Evolutionary conservation across 2,329 filamentous ascomycete genomes (phyloP).

Genomic region (Aspergillus spinulosporus): DNA sequence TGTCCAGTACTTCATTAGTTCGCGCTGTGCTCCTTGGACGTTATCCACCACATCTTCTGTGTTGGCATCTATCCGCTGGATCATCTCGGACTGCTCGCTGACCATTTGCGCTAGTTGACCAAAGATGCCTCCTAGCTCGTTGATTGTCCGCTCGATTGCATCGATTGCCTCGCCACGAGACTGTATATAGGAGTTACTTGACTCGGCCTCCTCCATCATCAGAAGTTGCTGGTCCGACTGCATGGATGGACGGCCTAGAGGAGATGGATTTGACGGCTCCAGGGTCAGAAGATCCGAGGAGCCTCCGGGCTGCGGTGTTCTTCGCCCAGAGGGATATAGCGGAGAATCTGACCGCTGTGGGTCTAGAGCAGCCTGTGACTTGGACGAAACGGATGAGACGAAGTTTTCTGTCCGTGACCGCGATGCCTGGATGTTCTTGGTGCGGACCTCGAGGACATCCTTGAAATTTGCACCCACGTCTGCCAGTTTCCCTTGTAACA

Average conservation of each 20-base stretch:
- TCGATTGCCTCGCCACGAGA: constrained; percentile 95
- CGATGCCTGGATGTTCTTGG: constrained; percentile 96
- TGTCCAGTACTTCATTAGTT: constrained; percentile 95
- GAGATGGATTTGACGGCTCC: constrained; percentile 63
- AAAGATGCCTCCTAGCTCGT: constrained; percentile 88
- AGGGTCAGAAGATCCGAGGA: constrained; percentile 73
- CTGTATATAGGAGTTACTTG: constrained; percentile 84
- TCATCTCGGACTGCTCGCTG: constrained; percentile 95
- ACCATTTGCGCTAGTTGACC: constrained; percentile 96
- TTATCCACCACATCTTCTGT: constrained; percentile 98
- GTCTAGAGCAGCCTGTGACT: constrained; percentile 63
- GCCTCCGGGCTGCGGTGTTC: constrained; percentile 58
- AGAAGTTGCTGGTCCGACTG: constrained; percentile 84
- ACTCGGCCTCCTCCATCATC: constrained; percentile 89
- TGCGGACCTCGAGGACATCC: constrained; percentile 91
- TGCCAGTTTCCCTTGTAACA: constrained; percentile 86
- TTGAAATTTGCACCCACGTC: constrained; percentile 96
- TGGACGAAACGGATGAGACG: constrained; percentile 81
- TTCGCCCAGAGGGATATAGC: constrained; percentile 76
- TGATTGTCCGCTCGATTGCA: constrained; percentile 92
- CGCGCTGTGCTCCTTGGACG: constrained; percentile 91
- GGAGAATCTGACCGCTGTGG: constrained; percentile 77
- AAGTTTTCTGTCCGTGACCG: constrained; percentile 94
- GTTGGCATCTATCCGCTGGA: constrained; percentile 94
- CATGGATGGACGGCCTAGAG: constrained; percentile 48